Conservation (phyloP, 2,329 filamentous ascomycete genomes). For the Parastagonospora avenae region DNA sequence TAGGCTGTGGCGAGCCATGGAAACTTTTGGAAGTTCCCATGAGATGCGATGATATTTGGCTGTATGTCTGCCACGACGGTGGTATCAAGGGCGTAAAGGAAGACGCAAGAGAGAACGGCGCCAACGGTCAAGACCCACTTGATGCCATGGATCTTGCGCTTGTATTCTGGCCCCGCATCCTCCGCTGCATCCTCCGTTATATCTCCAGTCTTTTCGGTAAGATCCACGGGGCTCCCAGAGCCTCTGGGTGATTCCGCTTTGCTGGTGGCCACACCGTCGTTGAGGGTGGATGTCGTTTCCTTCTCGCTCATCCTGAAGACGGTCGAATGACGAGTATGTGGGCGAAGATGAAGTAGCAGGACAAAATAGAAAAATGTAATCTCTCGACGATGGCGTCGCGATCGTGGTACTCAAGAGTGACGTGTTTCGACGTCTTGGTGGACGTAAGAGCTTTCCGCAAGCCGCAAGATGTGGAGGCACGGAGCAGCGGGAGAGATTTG, state of each 20-base stretch:
- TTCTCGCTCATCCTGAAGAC: background rate
- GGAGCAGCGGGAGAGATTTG: too few relatives aligned
- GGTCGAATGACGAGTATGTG: background rate
- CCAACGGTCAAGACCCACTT: background rate
- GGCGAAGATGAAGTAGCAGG: background rate
- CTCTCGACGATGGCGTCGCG: background rate
- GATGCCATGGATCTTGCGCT: background rate
- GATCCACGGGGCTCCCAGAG: background rate
- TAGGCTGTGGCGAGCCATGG: background rate
- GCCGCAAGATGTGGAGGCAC: too few relatives aligned
- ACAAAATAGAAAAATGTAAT: background rate
- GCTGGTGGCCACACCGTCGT: background rate
- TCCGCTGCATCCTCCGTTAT: background rate
- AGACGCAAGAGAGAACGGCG: background rate
- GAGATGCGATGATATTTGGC: background rate
- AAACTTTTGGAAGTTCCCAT: background rate
- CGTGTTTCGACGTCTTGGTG: background rate
- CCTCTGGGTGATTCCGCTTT: background rate
- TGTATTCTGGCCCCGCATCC: background rate
- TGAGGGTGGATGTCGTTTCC: background rate
- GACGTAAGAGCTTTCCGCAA: too few relatives aligned
- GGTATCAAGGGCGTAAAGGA: slow-evolving; percentile 1
- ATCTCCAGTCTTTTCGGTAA: background rate
- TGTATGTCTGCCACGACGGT: slow-evolving; percentile 2
- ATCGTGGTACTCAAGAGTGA: background rate